These are phyloP conservation scores for Periconia sp. DNA, from an alignment of 2,329 filamentous ascomycete species.

Conservation along the genomic window DNA sequence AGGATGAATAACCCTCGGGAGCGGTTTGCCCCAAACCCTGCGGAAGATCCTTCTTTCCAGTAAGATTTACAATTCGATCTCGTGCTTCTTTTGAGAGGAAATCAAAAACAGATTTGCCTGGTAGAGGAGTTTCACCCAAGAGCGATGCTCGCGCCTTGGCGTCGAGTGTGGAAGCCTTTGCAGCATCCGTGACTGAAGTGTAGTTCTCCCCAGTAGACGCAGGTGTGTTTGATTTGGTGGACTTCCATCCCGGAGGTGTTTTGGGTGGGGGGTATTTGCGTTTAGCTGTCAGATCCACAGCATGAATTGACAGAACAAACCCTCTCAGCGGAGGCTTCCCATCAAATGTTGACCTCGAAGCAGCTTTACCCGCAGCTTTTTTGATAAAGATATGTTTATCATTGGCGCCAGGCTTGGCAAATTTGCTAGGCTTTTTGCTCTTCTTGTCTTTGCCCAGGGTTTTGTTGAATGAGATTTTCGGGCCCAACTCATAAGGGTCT, in stretches of 20 bases:
- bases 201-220: constrained; percentile 42
- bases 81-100: constrained; percentile 79
- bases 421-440: constrained; percentile 55
- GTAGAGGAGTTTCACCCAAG: constrained; percentile 77
- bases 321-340: constrained; percentile 77
- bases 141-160: constrained; percentile 75
- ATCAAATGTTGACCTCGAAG: constrained; percentile 72
- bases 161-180: constrained; percentile 74
- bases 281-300: constrained; percentile 45
- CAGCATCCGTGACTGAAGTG: constrained; percentile 73
- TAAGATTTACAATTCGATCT: constrained; percentile 72
- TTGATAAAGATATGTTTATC: constrained; percentile 75
- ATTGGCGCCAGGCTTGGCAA: constrained; percentile 65
- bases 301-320: constrained; percentile 68
- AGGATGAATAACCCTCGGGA: constrained; percentile 65
- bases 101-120: constrained; percentile 94
- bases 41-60: constrained; percentile 76
- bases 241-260: constrained; percentile 75
- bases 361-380: constrained; percentile 53
- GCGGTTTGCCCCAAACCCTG: constrained; percentile 72
- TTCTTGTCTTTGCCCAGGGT: constrained; percentile 82
- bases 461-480: constrained; percentile 83
- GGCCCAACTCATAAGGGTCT: constrained; percentile 89
- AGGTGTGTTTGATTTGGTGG: constrained; percentile 47
- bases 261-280: constrained; percentile 62